Conservation (phyloP, 2,329 filamentous ascomycete genomes). For the Coniella vitis region DNA sequence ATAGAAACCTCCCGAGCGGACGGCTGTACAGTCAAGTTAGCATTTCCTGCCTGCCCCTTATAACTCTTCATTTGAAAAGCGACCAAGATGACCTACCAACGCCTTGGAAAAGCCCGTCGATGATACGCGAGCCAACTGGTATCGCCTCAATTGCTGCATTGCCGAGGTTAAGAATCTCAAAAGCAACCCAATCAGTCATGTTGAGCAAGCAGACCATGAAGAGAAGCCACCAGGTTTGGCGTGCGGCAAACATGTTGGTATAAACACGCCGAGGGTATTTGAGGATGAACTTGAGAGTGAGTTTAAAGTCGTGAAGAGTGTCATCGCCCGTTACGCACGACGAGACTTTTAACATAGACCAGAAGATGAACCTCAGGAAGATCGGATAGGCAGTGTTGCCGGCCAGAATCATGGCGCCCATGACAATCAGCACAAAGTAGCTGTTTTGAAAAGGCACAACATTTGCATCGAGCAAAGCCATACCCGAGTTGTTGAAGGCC, state of each 20-base stretch:
- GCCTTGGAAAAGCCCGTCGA: conserved; percentile 61
- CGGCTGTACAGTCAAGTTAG: conserved; percentile 32
- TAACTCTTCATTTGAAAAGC: no score
- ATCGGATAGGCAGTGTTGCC: conserved; percentile 62
- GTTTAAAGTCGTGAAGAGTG: conserved; percentile 35
- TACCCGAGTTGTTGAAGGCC: conserved; percentile 61
- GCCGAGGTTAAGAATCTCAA: conserved; percentile 59
- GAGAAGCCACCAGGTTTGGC: conserved; percentile 60
- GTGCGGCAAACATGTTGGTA: conserved; percentile 56
- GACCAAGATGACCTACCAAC: conserved; percentile 36
- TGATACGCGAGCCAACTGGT: conserved; percentile 44
- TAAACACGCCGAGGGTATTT: conserved; percentile 52
- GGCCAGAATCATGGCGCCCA: conserved; percentile 53
- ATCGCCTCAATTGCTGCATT: conserved; percentile 49
- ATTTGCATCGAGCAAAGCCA: conserved; percentile 60
- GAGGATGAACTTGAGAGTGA: conserved; percentile 47
- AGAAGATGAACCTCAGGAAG: conserved; percentile 54
- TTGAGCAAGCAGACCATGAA: conserved; percentile 55
- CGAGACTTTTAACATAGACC: conserved; percentile 39
- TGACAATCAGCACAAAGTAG: conserved; percentile 43
- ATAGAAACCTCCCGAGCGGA: conserved; percentile 60
- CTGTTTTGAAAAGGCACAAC: conserved; percentile 53
- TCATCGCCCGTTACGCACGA: conserved; percentile 30
- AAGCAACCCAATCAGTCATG: conserved; percentile 56
- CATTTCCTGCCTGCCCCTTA: not conserved